A percentile compares a stretch with the other conserved stretches of the same genome.
phyloP scores from a whole-genome alignment of 176 grass and related monocot genomes.

The Tillandsia fasciculata region DNA sequence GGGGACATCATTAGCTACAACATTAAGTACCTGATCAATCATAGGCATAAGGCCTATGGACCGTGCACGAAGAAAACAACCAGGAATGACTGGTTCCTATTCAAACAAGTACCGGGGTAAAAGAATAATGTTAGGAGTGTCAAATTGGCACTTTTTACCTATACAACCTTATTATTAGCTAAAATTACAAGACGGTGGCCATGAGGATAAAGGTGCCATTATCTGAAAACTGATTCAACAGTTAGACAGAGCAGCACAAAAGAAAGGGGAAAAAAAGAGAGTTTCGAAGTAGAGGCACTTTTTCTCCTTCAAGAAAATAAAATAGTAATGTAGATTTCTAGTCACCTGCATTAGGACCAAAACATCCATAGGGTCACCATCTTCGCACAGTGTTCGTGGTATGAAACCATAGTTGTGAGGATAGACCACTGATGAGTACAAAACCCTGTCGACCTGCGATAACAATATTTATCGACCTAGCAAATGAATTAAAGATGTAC shows the following conservation, averaged over 20 bases:
- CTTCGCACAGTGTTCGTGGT: conserved; percentile 63
- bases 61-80: conserved; percentile 43
- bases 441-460: conserved; percentile 48
- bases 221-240: too few species aligned
- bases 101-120: neutral
- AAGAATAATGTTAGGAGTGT: neutral
- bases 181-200: neutral
- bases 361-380: conserved; percentile 70
- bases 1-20: neutral
- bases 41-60: conserved; percentile 61
- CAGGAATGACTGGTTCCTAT: conserved; percentile 41
- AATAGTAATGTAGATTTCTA: neutral
- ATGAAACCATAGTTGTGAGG: conserved; percentile 76
- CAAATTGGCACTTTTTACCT: neutral
- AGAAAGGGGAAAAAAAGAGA: neutral
- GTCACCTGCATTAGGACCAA: conserved; percentile 70
- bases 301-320: neutral
- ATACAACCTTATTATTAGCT: neutral
- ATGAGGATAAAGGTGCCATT: too few species aligned
- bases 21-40: conserved; percentile 40
- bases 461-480: conserved; percentile 4
- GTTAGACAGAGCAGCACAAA: neutral
- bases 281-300: neutral
- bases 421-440: conserved; percentile 67
- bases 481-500: conserved; percentile 4